These are phyloP conservation scores for Hypholoma fasciculare DNA, from an alignment of 768 basidiomycete genomes.

Conservation along the genomic window DNA sequence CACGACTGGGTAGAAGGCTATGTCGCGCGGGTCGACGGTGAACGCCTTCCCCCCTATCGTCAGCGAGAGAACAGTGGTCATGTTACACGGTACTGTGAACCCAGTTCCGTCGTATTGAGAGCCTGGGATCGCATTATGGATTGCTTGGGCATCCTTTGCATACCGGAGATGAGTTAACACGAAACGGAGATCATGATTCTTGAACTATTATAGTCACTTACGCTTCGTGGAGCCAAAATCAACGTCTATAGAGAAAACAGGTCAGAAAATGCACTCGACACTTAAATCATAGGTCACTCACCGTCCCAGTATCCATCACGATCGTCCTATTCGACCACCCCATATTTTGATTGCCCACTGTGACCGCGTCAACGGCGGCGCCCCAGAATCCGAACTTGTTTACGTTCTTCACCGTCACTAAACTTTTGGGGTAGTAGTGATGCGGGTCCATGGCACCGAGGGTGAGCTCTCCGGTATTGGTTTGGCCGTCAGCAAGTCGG, in stretches of 20 bases:
- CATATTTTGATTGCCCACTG: slow-evolving; percentile 12
- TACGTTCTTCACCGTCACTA: slow-evolving; percentile 50
- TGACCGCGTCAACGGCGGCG: slow-evolving; percentile 11
- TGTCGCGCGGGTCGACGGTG: slow-evolving; percentile 57
- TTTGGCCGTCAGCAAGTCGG: slow-evolving; percentile 19
- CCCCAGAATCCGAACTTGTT: slow-evolving; percentile 26
- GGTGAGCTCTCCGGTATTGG: slow-evolving; percentile 59
- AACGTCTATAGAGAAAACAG: slow-evolving; percentile 3
- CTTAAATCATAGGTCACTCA: not conserved
- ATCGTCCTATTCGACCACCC: slow-evolving; percentile 17
- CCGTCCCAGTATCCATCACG: slow-evolving; percentile 19
- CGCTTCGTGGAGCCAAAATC: slow-evolving; percentile 15
- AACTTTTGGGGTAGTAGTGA: slow-evolving; percentile 48
- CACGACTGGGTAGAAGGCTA: slow-evolving; percentile 54
- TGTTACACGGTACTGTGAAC: slow-evolving; percentile 70
- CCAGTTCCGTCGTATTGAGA: slow-evolving; percentile 46
- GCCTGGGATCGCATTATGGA: slow-evolving; percentile 59
- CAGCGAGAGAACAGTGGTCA: slow-evolving; percentile 50
- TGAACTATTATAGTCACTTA: not conserved
- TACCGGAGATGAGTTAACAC: not conserved
- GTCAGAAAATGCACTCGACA: not conserved
- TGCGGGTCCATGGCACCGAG: slow-evolving; percentile 60
- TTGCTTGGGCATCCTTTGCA: slow-evolving; percentile 47
- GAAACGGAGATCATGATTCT: not conserved
- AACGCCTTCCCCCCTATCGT: slow-evolving; percentile 60